These are phyloP conservation scores for Pneumocystis carinii DNA, from an alignment of 1,139 yeast genomes.

Conservation along the genomic window DNA sequence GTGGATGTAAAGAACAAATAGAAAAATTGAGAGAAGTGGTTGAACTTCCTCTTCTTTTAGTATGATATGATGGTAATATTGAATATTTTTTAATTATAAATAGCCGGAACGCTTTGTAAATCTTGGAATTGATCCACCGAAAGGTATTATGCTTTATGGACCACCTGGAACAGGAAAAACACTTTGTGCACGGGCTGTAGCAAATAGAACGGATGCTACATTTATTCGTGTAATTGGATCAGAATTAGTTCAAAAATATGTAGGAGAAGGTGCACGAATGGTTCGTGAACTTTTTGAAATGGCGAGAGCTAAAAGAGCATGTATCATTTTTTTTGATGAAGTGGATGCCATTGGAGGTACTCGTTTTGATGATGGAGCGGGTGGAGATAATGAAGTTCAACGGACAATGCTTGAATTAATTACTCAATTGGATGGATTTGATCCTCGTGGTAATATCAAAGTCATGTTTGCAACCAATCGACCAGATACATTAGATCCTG, in stretches of 20 bases:
- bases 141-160: constrained; percentile 87
- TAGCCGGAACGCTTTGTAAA: constrained; percentile 94
- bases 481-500: constrained; percentile 96
- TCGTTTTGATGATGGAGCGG: constrained; percentile 97
- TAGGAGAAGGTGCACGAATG: constrained; percentile 99
- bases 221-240: constrained; percentile 96
- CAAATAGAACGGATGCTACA: constrained; percentile 96
- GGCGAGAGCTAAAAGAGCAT: constrained; percentile 97
- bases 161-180: constrained; percentile 99
- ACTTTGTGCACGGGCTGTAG: constrained; percentile 94
- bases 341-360: constrained; percentile 98
- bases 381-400: constrained; percentile 98
- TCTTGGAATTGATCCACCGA: constrained; percentile 95
- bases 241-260: constrained; percentile 92
- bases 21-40: constrained; percentile 95
- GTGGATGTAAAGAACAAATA: constrained; percentile 96
- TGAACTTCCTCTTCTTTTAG: constrained; percentile 65
- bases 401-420: constrained; percentile 96
- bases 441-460: constrained; percentile 94
- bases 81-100: neutral
- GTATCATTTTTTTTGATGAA: constrained; percentile 92
- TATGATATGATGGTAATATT: neutral
- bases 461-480: constrained; percentile 98
- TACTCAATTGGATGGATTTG: constrained; percentile 94
- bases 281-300: constrained; percentile 93